Percentiles rank a stretch among this genome's conserved stretches.
phyloP scores from a whole-genome alignment of 768 basidiomycete genomes.

The Exidia glandulosa region DNA sequence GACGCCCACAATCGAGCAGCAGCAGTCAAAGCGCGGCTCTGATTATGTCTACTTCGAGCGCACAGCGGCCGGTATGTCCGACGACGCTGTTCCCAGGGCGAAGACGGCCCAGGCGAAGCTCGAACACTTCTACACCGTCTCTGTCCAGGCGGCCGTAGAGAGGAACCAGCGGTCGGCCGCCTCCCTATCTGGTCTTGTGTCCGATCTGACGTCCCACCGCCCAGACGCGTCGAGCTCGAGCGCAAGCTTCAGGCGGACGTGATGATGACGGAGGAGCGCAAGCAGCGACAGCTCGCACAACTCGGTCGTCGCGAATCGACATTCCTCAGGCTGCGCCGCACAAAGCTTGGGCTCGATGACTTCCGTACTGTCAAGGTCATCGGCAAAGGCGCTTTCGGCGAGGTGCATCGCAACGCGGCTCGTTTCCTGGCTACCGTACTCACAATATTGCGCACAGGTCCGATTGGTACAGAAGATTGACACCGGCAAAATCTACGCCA shows the following conservation, averaged over 20 bases:
- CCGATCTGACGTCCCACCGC: neutral
- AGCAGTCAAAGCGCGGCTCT: conserved; percentile 4
- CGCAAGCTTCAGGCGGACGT: conserved; percentile 61
- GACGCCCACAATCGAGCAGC: neutral
- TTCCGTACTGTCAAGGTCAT: conserved; percentile 98
- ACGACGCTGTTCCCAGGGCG: conserved; percentile 70
- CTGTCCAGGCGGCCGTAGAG: conserved; percentile 91
- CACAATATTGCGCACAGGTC: conserved; percentile 36
- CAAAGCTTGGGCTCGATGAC: conserved; percentile 82
- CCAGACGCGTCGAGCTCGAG: conserved; percentile 81
- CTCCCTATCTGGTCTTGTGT: neutral
- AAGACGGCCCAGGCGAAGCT: conserved; percentile 91
- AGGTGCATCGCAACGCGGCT: conserved; percentile 39
- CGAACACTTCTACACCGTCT: conserved; percentile 94
- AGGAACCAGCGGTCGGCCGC: conserved; percentile 67
- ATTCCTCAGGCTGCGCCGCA: conserved; percentile 78
- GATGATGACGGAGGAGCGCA: conserved; percentile 71
- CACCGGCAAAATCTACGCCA: conserved; percentile 96
- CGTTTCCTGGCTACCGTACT: neutral
- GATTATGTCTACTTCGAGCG: conserved; percentile 96
- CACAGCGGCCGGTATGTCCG: conserved; percentile 61
- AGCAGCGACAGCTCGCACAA: conserved; percentile 70
- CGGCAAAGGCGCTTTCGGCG: conserved; percentile 97
- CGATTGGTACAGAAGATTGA: conserved; percentile 93
- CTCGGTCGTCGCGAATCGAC: conserved; percentile 82